Conservation (phyloP, 768 basidiomycete species). For the Mycena amicta region DNA sequence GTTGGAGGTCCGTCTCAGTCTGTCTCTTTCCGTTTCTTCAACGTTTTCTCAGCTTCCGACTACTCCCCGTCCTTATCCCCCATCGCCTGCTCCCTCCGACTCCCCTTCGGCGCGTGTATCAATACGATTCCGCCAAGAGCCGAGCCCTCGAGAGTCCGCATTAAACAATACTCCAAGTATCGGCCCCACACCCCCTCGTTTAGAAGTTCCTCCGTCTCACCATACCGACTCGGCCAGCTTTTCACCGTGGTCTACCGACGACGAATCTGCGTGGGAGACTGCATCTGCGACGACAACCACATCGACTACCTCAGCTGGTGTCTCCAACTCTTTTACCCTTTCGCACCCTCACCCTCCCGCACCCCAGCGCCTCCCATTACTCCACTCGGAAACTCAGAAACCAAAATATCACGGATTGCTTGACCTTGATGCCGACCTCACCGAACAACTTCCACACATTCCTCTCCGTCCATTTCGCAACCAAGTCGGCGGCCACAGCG, state of each 20-base stretch:
- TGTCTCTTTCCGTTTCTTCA: no score
- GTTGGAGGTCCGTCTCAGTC: conserved; percentile 30
- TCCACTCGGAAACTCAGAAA: conserved; percentile 18
- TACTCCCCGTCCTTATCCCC: conserved; percentile 51
- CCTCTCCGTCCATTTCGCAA: conserved; percentile 95
- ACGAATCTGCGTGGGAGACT: conserved; percentile 77
- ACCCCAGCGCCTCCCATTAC: conserved; percentile 8
- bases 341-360: no score
- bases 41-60: conserved; percentile 41
- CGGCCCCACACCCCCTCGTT: conserved; percentile 27
- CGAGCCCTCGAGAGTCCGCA: conserved; percentile 5
- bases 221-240: conserved; percentile 37
- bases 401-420: conserved; percentile 33
- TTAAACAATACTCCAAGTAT: conserved; percentile 45
- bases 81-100: conserved; percentile 56
- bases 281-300: conserved; percentile 64
- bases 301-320: conserved; percentile 54
- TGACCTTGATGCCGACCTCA: conserved; percentile 44
- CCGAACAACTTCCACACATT: conserved; percentile 78
- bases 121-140: conserved; percentile 28
- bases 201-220: conserved; percentile 25
- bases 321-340: conserved; percentile 29
- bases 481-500: conserved; percentile 96
- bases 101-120: conserved; percentile 42
- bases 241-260: conserved; percentile 77